These are phyloP conservation scores for Gnetum montanum DNA, from an alignment of 75 land plant genomes.

Conservation along the genomic window DNA sequence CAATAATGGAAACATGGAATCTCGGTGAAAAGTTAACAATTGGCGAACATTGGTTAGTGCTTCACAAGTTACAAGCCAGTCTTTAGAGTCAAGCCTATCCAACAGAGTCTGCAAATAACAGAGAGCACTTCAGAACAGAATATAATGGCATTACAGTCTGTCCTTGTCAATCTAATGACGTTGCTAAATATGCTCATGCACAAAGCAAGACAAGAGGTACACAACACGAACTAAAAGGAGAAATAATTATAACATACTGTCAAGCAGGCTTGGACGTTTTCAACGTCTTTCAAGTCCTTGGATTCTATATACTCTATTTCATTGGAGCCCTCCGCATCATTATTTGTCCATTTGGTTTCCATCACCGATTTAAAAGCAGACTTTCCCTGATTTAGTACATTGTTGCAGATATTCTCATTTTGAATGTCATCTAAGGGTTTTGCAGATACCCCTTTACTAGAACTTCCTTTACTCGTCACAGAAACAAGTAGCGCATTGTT, in stretches of 20 bases:
- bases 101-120: conserved; percentile 47
- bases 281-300: conserved; percentile 59
- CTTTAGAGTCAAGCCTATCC: conserved; percentile 75
- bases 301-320: conserved; percentile 89
- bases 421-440: conserved; percentile 11
- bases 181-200: neutral
- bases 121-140: neutral
- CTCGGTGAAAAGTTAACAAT: conserved; percentile 65
- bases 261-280: conserved; percentile 34
- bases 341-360: too few relatives aligned
- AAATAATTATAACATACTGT: conserved; percentile 26
- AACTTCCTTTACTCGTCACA: too few relatives aligned
- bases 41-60: conserved; percentile 75
- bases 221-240: neutral
- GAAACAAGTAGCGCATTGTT: too few relatives aligned
- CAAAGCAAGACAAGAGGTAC: neutral
- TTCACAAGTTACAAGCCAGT: conserved; percentile 77
- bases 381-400: too few relatives aligned
- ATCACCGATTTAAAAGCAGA: too few relatives aligned
- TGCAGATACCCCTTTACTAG: too few relatives aligned
- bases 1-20: conserved; percentile 51
- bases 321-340: too few relatives aligned
- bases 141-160: neutral
- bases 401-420: conserved; percentile 15
- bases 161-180: too few relatives aligned